These are phyloP conservation scores for Sporisorium exsertum DNA, from an alignment of 1,284 basidiomycete genomes.

Conservation along the genomic window DNA sequence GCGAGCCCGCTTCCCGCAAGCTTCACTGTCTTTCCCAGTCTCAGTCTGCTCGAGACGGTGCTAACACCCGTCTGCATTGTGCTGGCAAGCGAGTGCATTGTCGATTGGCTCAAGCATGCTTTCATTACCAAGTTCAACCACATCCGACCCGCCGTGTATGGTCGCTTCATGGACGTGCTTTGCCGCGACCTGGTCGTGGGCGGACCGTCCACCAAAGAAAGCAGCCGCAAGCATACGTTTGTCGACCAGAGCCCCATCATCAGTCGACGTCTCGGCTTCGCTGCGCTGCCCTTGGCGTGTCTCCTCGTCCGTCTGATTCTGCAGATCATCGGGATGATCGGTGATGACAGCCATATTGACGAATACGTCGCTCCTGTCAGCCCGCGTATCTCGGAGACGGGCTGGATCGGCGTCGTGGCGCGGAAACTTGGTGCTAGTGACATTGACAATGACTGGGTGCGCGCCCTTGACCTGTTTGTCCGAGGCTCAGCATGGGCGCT, in stretches of 20 bases:
- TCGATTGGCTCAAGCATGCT: slow-evolving; percentile 99
- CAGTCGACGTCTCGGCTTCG: slow-evolving; percentile 91
- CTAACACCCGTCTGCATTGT: slow-evolving; percentile 93
- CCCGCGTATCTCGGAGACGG: slow-evolving; percentile 19
- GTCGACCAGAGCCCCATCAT: slow-evolving; percentile 96
- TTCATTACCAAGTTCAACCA: slow-evolving; percentile 95
- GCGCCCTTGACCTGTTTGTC: slow-evolving; percentile 37
- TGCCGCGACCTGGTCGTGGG: slow-evolving; percentile 91
- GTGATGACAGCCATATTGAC: slow-evolving; percentile 70
- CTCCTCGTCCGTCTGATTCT: slow-evolving; percentile 87
- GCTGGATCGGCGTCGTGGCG: slow-evolving; percentile 46
- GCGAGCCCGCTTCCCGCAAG: slow-evolving; percentile 75
- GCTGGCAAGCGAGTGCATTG: slow-evolving; percentile 88
- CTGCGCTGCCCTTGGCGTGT: slow-evolving; percentile 89
- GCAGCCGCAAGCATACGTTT: slow-evolving; percentile 78
- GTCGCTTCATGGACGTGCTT: slow-evolving; percentile 93
- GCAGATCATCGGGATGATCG: slow-evolving; percentile 79
- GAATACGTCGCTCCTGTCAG: slow-evolving; percentile 64
- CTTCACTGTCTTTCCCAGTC: slow-evolving; percentile 69
- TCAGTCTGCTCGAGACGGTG: slow-evolving; percentile 80
- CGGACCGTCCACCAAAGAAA: slow-evolving; percentile 72
- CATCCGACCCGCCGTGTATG: slow-evolving; percentile 93
- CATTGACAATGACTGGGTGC: slow-evolving; percentile 40
- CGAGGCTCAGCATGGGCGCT: slow-evolving; percentile 51
- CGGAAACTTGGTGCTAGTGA: slow-evolving; percentile 37